These are phyloP conservation scores for Stenogyne calaminthoides DNA, from an alignment of 305 asterid genomes.

Conservation along the genomic window DNA sequence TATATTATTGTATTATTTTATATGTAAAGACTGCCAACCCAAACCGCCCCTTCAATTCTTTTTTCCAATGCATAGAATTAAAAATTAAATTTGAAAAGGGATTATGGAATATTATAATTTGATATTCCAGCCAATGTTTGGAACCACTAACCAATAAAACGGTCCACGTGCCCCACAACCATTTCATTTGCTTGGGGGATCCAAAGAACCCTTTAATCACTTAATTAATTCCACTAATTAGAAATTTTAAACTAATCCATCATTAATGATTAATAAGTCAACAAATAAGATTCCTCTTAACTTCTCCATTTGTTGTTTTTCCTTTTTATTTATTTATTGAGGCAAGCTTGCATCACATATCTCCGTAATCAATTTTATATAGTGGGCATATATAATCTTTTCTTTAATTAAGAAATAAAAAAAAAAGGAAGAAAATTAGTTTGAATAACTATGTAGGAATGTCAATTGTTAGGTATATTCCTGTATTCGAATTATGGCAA, in stretches of 20 bases:
- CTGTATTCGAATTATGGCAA: too few species aligned
- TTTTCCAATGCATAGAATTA: neutral
- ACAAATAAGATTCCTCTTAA: conserved; percentile 12
- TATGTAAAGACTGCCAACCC: conserved; percentile 14
- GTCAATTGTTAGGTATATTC: too few species aligned
- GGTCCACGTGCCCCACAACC: conserved; percentile 31
- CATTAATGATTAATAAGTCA: neutral
- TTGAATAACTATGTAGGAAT: too few species aligned
- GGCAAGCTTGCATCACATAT: neutral
- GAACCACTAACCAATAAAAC: conserved; percentile 27
- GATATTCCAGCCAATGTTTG: conserved; percentile 17
- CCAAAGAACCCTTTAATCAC: conserved; percentile 11
- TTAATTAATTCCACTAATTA: neutral
- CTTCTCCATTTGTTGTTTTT: neutral
- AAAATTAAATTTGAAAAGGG: neutral
- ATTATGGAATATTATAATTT: conserved; percentile 17
- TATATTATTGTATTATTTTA: neutral
- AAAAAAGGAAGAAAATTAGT: neutral
- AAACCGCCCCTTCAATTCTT: conserved; percentile 21
- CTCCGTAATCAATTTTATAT: neutral
- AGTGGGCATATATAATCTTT: neutral
- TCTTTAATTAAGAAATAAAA: neutral
- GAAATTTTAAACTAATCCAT: conserved; percentile 7
- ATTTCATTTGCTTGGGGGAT: conserved; percentile 1
- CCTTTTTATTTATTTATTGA: neutral